Conservation (phyloP, 768 basidiomycete species). For the Suillus lakei region DNA sequence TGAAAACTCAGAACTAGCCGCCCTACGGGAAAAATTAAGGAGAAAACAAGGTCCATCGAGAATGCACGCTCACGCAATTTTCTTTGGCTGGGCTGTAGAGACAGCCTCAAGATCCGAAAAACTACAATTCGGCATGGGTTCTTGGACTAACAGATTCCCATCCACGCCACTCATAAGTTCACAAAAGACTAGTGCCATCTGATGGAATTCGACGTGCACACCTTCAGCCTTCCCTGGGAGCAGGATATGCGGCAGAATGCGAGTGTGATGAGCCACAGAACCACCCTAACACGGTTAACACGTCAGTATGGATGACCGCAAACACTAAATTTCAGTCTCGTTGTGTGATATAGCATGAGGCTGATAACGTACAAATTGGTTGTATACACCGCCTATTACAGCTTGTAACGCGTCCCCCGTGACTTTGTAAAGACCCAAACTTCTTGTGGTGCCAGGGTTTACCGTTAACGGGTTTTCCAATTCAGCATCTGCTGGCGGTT, state of each 20-base stretch:
- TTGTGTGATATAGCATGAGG: slow-evolving; percentile 20
- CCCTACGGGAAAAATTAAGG: neutral
- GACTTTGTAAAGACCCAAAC: slow-evolving; percentile 75
- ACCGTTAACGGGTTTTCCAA: slow-evolving; percentile 31
- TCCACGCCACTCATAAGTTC: slow-evolving; percentile 33
- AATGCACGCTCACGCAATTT: slow-evolving; percentile 23
- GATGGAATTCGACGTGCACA: slow-evolving; percentile 36
- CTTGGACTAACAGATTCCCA: slow-evolving; percentile 16
- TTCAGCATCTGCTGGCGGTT: slow-evolving; percentile 26
- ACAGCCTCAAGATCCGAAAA: slow-evolving; percentile 12
- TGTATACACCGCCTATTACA: slow-evolving; percentile 74
- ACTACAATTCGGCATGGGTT: neutral
- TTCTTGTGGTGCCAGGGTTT: slow-evolving; percentile 44
- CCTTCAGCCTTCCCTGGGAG: slow-evolving; percentile 30
- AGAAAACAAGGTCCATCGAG: neutral
- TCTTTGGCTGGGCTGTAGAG: slow-evolving; percentile 15
- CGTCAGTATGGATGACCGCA: slow-evolving; percentile 15
- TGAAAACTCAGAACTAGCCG: neutral
- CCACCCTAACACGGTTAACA: slow-evolving; percentile 28
- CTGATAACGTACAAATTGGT: slow-evolving; percentile 69
- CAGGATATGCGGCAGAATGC: slow-evolving; percentile 36
- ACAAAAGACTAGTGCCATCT: slow-evolving; percentile 25
- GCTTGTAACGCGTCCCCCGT: slow-evolving; percentile 78
- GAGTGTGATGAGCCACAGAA: slow-evolving; percentile 38
- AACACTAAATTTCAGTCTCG: neutral